Evolutionary conservation across 225 moss, liverwort and hornwort species (phyloP).

Genomic region (Bryoerythrophyllum caledonicum): DNA sequence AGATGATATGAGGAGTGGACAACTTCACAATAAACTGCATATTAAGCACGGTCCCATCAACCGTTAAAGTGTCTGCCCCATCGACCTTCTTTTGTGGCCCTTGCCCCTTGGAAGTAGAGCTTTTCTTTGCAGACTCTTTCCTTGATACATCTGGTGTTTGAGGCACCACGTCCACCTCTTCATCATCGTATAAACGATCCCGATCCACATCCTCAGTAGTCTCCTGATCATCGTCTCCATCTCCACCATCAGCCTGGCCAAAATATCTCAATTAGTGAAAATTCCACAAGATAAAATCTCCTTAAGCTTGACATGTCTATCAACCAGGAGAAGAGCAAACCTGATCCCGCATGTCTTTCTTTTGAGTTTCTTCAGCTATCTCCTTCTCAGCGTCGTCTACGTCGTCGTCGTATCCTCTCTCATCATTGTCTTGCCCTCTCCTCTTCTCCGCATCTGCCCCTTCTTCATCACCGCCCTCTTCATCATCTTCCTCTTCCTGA

Average conservation of each 20-base stretch:
- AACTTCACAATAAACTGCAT: conserved; percentile 63
- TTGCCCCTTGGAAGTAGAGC: conserved; percentile 34
- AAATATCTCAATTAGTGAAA: conserved; percentile 1
- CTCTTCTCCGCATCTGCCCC: conserved; percentile 97
- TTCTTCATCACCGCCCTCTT: conserved; percentile 78
- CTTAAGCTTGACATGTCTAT: too few species aligned
- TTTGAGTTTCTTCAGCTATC: conserved; percentile 68
- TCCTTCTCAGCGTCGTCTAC: conserved; percentile 86
- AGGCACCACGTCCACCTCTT: conserved; percentile 31
- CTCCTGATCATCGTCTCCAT: conserved; percentile 39
- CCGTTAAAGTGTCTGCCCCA: conserved; percentile 41
- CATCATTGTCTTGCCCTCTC: conserved; percentile 86
- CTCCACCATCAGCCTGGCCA: conserved; percentile 46
- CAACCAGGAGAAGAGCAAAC: too few species aligned
- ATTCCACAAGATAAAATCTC: neutral
- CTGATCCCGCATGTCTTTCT: conserved; percentile 58
- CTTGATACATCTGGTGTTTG: conserved; percentile 33
- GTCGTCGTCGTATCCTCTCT: conserved; percentile 90
- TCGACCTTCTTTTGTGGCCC: conserved; percentile 30
- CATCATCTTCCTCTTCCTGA: conserved; percentile 82
- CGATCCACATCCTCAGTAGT: conserved; percentile 40
- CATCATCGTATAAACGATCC: conserved; percentile 52
- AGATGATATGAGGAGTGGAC: conserved; percentile 61
- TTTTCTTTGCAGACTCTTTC: conserved; percentile 22
- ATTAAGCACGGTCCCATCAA: conserved; percentile 56